Conservation (phyloP, 2,329 filamentous ascomycete species). For the Pezicula neosporulosa region DNA sequence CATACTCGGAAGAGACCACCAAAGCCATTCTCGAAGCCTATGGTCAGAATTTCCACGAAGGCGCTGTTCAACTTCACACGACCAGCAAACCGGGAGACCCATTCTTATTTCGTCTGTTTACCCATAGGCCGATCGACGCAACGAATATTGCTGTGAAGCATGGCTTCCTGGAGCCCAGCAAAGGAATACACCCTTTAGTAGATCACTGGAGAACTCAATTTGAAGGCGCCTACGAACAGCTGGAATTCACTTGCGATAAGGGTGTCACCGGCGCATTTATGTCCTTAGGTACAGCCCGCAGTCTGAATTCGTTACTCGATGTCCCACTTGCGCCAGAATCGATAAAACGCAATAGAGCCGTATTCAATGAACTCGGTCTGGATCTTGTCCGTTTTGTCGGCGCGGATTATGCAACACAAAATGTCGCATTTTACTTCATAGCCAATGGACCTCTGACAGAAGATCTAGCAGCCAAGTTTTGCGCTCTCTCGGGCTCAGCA, state of each 20-base stretch:
- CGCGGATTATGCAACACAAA: background rate
- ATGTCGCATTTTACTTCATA: constrained; percentile 1
- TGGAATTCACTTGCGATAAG: background rate
- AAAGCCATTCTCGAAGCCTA: background rate
- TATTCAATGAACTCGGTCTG: background rate
- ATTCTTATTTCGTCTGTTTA: background rate
- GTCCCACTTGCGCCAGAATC: background rate
- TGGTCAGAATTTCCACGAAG: background rate
- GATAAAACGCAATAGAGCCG: background rate
- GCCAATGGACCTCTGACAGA: background rate
- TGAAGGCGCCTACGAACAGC: constrained; percentile 2
- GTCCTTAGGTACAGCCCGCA: background rate
- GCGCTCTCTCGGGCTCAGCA: background rate
- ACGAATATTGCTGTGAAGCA: background rate
- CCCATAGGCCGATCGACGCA: background rate
- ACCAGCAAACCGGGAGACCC: background rate
- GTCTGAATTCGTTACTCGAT: background rate
- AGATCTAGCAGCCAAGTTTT: background rate
- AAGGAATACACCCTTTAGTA: background rate
- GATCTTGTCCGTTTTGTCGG: background rate
- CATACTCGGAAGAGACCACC: background rate
- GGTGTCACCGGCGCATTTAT: background rate
- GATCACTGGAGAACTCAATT: background rate
- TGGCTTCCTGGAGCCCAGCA: background rate
- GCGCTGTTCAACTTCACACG: background rate